phyloP scores from a whole-genome alignment of 306 rosid species.

The Cyclanthera cordifolia region DNA sequence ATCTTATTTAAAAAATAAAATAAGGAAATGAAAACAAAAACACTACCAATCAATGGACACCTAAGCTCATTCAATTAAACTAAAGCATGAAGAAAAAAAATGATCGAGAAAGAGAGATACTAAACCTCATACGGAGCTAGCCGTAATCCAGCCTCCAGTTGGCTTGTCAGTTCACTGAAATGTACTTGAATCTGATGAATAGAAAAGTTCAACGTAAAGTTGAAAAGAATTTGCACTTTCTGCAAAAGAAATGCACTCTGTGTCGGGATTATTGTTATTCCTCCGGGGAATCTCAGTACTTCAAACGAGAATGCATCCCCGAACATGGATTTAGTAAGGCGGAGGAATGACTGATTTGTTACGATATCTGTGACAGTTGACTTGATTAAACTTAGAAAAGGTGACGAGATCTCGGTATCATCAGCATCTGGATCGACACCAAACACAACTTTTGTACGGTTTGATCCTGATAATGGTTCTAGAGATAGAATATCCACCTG shows the following conservation, averaged over 20 bases:
- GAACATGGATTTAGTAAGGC: conserved; percentile 45
- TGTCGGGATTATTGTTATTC: conserved; percentile 57
- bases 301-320: conserved; percentile 48
- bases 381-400: conserved; percentile 48
- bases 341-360: conserved; percentile 29
- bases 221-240: conserved; percentile 45
- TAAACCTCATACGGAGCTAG: conserved; percentile 63
- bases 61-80: neutral
- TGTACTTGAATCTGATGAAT: conserved; percentile 49
- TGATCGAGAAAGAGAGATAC: conserved; percentile 2
- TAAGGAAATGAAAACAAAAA: neutral
- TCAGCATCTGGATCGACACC: conserved; percentile 40
- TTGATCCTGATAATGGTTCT: conserved; percentile 32
- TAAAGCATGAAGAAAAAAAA: conserved; percentile 3
- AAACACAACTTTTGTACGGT: conserved; percentile 57
- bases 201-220: conserved; percentile 67
- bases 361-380: conserved; percentile 34
- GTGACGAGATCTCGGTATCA: conserved; percentile 29
- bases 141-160: conserved; percentile 60
- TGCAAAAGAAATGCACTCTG: conserved; percentile 75
- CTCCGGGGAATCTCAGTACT: conserved; percentile 76
- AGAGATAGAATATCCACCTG: conserved; percentile 64
- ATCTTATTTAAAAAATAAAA: neutral
- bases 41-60: neutral
- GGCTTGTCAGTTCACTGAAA: conserved; percentile 49